A percentile compares a stretch with the other conserved stretches of the same genome.
These are phyloP conservation scores for Candida glucosophila DNA, from an alignment of 1,139 yeast species.

Conservation along the genomic window DNA sequence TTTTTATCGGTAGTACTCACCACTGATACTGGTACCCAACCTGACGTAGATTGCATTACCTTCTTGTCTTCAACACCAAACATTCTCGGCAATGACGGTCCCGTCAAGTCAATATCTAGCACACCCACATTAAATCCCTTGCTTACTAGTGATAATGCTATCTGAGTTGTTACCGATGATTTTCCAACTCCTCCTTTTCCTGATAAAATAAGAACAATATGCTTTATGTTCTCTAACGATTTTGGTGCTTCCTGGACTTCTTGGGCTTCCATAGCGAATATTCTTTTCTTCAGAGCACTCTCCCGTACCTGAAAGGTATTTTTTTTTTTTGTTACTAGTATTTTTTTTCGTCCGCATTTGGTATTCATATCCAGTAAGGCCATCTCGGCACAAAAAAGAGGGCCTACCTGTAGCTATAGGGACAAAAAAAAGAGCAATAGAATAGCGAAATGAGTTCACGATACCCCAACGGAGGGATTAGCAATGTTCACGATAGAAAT, in stretches of 20 bases:
- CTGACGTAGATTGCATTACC: constrained; percentile 72
- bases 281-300: too few relatives aligned
- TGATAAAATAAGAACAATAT: constrained; percentile 42
- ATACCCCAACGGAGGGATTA: constrained; percentile 28
- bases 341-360: too few relatives aligned
- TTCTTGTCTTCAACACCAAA: constrained; percentile 79
- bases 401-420: too few relatives aligned
- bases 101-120: constrained; percentile 89
- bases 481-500: constrained; percentile 41
- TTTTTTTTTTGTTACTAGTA: too few relatives aligned
- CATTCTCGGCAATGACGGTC: constrained; percentile 95
- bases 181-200: constrained; percentile 75
- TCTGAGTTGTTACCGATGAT: constrained; percentile 89
- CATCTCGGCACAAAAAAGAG: too few relatives aligned
- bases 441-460: constrained; percentile 18
- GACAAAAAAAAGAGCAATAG: too few relatives aligned
- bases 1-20: constrained; percentile 9
- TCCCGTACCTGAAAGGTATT: too few relatives aligned
- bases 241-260: constrained; percentile 30
- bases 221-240: constrained; percentile 57
- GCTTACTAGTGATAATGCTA: constrained; percentile 68
- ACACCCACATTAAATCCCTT: constrained; percentile 82
- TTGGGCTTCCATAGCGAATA: constrained; percentile 3
- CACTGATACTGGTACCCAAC: constrained; percentile 84
- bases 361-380: too few relatives aligned